Percentiles rank a stretch among this genome's conserved stretches.
phyloP scores from a whole-genome alignment of 2,329 filamentous ascomycete species.

The Ceratocystis lukuohia region DNA sequence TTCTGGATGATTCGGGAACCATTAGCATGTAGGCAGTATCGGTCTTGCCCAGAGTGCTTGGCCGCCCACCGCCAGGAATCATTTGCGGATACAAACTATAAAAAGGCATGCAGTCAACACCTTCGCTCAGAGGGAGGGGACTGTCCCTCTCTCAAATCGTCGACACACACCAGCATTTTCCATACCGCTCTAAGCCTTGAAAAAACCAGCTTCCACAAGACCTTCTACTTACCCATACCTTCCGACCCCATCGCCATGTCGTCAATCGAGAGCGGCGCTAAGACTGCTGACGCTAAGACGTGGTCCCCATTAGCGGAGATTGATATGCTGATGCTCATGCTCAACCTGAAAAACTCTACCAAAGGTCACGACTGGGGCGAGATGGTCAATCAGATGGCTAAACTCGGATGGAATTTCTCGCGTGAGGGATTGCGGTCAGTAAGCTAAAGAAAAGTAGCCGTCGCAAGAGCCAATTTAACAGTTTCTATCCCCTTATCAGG shows the following conservation, averaged over 20 bases:
- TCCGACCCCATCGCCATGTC: background rate
- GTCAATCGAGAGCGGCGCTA: background rate
- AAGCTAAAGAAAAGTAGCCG: background rate
- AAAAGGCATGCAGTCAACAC: no score
- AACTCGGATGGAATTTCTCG: conserved; percentile 4
- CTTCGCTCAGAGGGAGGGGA: no score
- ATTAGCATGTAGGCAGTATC: no score
- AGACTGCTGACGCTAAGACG: background rate
- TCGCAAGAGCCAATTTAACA: background rate
- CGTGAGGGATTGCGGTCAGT: conserved; percentile 8
- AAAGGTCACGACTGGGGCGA: conserved; percentile 7
- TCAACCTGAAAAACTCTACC: background rate
- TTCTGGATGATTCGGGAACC: no score
- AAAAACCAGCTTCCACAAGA: background rate
- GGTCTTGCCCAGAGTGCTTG: no score
- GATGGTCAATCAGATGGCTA: conserved; percentile 1
- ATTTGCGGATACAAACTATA: no score
- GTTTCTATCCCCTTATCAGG: background rate
- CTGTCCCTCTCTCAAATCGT: no score
- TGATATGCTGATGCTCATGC: conserved; percentile 11
- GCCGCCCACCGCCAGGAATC: no score
- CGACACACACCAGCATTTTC: no score
- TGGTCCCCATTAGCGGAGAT: conserved; percentile 11
- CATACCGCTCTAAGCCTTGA: no score
- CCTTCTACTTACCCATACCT: background rate